Evolutionary conservation across 2,329 filamentous ascomycete genomes (phyloP).

Genomic region (Ceratocystis destructans): DNA sequence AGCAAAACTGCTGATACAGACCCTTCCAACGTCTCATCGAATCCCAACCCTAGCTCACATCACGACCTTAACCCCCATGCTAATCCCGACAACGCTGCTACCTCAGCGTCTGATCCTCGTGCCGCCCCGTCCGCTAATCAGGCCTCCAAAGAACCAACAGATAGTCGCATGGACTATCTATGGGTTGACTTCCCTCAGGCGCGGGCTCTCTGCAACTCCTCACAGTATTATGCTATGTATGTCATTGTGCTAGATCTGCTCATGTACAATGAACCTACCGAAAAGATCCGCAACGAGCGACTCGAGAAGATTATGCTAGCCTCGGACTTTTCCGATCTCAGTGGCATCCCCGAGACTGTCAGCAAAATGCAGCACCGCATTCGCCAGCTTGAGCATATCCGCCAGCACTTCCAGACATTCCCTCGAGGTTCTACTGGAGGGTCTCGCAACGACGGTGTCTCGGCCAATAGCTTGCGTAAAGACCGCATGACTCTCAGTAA

Average conservation of each 20-base stretch:
- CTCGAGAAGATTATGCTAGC: conserved; percentile 98
- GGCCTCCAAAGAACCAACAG: conserved; percentile 42
- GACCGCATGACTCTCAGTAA: conserved; percentile 79
- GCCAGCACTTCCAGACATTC: conserved; percentile 88
- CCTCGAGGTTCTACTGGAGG: conserved; percentile 44
- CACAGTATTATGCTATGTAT: conserved; percentile 95
- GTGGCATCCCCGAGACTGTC: conserved; percentile 87
- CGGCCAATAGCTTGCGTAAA: conserved; percentile 44
- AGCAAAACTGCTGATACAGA: background rate
- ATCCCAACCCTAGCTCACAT: background rate
- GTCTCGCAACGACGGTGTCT: background rate
- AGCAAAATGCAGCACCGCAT: conserved; percentile 83
- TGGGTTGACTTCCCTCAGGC: conserved; percentile 95
- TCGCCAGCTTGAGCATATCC: conserved; percentile 88
- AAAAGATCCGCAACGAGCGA: conserved; percentile 91
- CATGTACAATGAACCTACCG: conserved; percentile 87
- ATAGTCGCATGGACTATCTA: conserved; percentile 84
- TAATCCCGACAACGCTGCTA: background rate
- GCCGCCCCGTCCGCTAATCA: conserved; percentile 23
- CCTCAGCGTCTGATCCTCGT: background rate
- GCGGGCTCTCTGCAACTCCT: conserved; percentile 88
- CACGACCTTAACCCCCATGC: background rate
- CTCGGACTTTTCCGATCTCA: conserved; percentile 93
- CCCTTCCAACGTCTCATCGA: background rate
- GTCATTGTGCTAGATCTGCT: conserved; percentile 93